Evolutionary conservation across 306 rosid genomes (phyloP).

Genomic region (Fragaria iinumae): DNA sequence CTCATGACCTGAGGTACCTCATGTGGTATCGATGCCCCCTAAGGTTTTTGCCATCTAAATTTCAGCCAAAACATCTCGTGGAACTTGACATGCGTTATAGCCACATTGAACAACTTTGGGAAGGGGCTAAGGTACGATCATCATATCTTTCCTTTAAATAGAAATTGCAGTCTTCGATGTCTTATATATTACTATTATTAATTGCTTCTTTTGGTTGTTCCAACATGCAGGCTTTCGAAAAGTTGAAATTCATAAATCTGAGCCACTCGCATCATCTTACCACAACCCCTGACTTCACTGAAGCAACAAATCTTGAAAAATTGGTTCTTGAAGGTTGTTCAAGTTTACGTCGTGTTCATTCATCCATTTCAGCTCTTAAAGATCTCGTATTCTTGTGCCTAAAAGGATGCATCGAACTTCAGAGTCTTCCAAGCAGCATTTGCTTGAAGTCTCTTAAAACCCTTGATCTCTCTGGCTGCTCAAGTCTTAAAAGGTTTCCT

Average conservation of each 20-base stretch:
- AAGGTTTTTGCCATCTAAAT: background rate
- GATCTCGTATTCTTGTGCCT: constrained; percentile 5
- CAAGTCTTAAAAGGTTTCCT: background rate
- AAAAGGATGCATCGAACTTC: background rate
- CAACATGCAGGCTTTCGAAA: constrained; percentile 10
- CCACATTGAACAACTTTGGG: background rate
- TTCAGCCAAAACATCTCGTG: background rate
- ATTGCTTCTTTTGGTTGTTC: background rate
- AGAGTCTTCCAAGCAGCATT: background rate
- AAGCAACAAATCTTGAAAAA: constrained; percentile 8
- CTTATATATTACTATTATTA: background rate
- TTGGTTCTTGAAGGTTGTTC: constrained; percentile 14
- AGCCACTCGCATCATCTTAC: background rate
- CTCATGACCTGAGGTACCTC: background rate
- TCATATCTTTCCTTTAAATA: no score
- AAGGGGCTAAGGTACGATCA: background rate
- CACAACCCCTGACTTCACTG: constrained; percentile 19
- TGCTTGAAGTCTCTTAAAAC: background rate
- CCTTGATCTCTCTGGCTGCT: background rate
- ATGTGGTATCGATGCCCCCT: background rate
- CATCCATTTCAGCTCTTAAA: constrained; percentile 3
- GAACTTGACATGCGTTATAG: background rate
- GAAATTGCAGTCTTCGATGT: background rate
- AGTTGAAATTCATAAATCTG: constrained; percentile 1
- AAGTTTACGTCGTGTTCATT: constrained; percentile 1